Base-by-base conservation (phyloP, 768 basidiomycete genomes). In the Amanita inopinata region DNA sequence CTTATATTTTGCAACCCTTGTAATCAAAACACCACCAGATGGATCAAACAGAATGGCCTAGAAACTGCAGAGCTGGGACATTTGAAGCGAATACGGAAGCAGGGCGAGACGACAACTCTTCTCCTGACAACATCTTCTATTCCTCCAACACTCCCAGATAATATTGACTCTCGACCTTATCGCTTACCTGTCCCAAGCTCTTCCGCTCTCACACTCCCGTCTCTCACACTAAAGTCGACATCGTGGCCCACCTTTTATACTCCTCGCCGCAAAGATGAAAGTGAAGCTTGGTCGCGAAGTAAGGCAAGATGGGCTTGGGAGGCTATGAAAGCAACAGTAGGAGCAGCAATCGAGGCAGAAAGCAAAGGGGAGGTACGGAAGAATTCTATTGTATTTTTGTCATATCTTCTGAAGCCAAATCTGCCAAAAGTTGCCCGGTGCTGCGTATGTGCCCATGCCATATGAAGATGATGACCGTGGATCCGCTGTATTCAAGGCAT, bases 201-300 rank as follows among this genome's bases (percentile, higher is more conserved):
- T 10, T 69, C 79, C 8, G 89, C 90, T 0, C 63, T 82, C 3
- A 89, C 87, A 0, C 64, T 64, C 0, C 66, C 68, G 10, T 83
- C 90, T 5, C 65, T 89, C 15, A 56, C 60, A 32, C 56, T 77
- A 24, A 92, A 93, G 61, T 71, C 73, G 28, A 58, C 71, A 1
- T 61, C 87, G n/a, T 98, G 94, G 94, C 94, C 94, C 5, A 86
- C 85, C 8, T 62, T 78, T 10, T 89, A 76, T 51, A 68, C 78
- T 3, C 85, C 85, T 0, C 71, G 72, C 24, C 70, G 78, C 47
- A 86, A 78, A 54, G 75, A 73, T 52, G 82, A 85, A 45, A 60
- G 65, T 1, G 75, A 81, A 46, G 62, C 64, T 4, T 89, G 90
- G 86, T 73, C 80, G 3, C 59, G 65, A 19, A 78, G 70, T 0